These are phyloP conservation scores for Botryosphaeria dothidea DNA, from an alignment of 2,329 filamentous ascomycete species.

Conservation along the genomic window DNA sequence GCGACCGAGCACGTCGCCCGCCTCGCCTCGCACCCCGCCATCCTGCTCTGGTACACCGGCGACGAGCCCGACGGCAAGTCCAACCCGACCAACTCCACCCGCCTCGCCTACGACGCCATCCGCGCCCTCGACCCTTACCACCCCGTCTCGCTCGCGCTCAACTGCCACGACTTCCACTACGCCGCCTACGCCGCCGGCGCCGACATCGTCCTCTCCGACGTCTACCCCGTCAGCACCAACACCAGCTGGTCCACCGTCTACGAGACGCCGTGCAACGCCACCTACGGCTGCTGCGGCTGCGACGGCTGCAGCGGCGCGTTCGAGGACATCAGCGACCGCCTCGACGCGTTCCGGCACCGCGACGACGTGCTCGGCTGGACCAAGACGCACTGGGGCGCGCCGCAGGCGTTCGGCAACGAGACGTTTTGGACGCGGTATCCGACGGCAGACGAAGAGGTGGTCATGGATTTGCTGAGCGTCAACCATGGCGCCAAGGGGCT, in stretches of 20 bases:
- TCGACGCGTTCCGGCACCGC: conserved; percentile 45
- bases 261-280: conserved; percentile 58
- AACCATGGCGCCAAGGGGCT: conserved; percentile 55
- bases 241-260: conserved; percentile 55
- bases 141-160: conserved; percentile 59
- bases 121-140: conserved; percentile 60
- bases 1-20: conserved; percentile 40
- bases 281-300: conserved; percentile 64
- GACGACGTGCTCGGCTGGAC: conserved; percentile 40
- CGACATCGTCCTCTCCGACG: conserved; percentile 62
- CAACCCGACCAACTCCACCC: conserved; percentile 53
- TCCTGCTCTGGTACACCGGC: conserved; percentile 52
- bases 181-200: conserved; percentile 54
- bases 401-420: conserved; percentile 51
- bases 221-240: conserved; percentile 62
- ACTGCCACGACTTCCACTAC: conserved; percentile 65
- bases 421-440: conserved; percentile 50
- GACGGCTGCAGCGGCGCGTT: conserved; percentile 59
- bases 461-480: conserved; percentile 49
- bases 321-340: conserved; percentile 51
- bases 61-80: conserved; percentile 60
- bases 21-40: conserved; percentile 35
- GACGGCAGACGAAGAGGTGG: conserved; percentile 46
- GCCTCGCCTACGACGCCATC: conserved; percentile 47
- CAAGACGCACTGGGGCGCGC: conserved; percentile 54